These are phyloP conservation scores for Lathyrus tuberosus DNA, from an alignment of 306 rosid genomes.

Conservation along the genomic window DNA sequence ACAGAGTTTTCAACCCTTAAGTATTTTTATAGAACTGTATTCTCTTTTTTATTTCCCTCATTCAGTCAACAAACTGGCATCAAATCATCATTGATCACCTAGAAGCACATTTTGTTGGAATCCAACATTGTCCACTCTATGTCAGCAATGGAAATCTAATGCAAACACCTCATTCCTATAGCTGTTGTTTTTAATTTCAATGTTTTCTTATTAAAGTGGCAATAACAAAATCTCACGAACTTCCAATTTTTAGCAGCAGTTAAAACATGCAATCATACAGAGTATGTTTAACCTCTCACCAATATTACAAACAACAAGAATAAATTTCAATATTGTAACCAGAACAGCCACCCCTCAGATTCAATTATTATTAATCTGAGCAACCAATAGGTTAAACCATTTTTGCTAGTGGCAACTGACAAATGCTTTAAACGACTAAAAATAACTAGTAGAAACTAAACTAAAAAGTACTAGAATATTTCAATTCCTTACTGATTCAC, in stretches of 20 bases:
- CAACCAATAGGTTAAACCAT: neutral
- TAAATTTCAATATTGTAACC: conserved; percentile 5
- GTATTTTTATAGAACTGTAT: conserved; percentile 7
- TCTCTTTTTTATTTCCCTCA: neutral
- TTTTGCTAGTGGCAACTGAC: conserved; percentile 10
- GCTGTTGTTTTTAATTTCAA: conserved; percentile 24
- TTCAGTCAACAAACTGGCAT: neutral
- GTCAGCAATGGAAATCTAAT: neutral
- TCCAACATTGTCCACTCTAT: conserved; percentile 10
- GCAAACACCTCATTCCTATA: conserved; percentile 12
- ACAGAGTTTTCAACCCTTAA: conserved; percentile 1
- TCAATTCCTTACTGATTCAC: conserved; percentile 82
- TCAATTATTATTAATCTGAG: conserved; percentile 9
- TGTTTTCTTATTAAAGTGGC: conserved; percentile 5
- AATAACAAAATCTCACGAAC: neutral
- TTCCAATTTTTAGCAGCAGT: conserved; percentile 10
- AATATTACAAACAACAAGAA: neutral
- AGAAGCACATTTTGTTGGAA: neutral
- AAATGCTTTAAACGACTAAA: neutral
- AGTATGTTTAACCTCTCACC: neutral
- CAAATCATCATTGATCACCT: conserved; percentile 7
- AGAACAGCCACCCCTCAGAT: conserved; percentile 19
- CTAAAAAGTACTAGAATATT: conserved; percentile 3
- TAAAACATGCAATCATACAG: neutral
- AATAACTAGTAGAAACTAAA: conserved; percentile 12